Base-by-base conservation (phyloP, 176 grass and related monocot species). In the Cocos nucifera region DNA sequence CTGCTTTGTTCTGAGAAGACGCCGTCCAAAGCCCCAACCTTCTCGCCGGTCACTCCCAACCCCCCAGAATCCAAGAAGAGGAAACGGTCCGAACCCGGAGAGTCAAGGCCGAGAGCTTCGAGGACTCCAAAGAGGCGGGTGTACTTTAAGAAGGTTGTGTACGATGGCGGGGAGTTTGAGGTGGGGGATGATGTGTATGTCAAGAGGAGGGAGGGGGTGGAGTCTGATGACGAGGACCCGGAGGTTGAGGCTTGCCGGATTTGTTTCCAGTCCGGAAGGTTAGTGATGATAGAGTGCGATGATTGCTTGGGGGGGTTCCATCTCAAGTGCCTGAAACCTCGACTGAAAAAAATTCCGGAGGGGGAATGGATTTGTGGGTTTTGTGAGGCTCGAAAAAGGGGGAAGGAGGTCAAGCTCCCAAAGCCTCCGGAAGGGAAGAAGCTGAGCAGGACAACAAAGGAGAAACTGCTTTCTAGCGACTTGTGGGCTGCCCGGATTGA, bases 231-330 rank as follows among this genome's bases (percentile, higher is more conserved):
- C 3, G 92, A 91, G 24, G 87, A 97, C 1, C 78, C 76, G 0
- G 84, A 85, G 51, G 65, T 53, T 44, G 92, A 97, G 70, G 81
- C 67, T 39, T 97, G 92, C 66, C 80, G 78, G 49, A 73, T 88
- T 27, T 97, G 87, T 73, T 97, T 91, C 66, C 76, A 75, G 49
- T 10, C 75, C 50, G 67, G 78, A 14, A 50, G 76, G 49, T 61
- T 50, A 20, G 73, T 91, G 35, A 88, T 97, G 87, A 81, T 97
- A 54, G 92, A 97, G 59, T 97, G 92, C 54, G 92, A 97, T 17
- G 81, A 77, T 6, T 97, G 92, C 72, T 85, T 97, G 2, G 92
- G 92, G 0, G 92, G 92, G 9, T 97, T 88, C 48, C 92, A 97
- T 67, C 84, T 97, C 26, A 63, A 64, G 18, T 97, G 92, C 70